Percentiles rank a stretch among this genome's conserved stretches.
Conservation (phyloP, 2,329 filamentous ascomycete genomes). For the Shiraia sp. region DNA sequence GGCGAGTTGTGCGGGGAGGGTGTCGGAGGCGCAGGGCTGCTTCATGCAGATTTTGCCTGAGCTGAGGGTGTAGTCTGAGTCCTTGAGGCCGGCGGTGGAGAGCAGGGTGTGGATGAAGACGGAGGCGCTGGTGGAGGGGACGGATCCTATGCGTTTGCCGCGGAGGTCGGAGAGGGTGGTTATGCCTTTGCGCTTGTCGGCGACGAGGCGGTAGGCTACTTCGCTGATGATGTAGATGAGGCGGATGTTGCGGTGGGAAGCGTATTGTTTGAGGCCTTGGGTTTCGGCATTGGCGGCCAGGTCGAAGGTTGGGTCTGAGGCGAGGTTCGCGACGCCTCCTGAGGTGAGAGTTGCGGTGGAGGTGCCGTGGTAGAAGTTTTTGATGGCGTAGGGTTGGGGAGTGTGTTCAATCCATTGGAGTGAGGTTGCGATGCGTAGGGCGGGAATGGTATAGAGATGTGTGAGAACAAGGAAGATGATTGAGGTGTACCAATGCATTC, state of each 20-base stretch:
- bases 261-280: constrained; percentile 29
- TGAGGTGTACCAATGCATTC: no score
- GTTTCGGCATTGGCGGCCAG: constrained; percentile 36
- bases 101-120: constrained; percentile 28
- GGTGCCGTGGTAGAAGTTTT: constrained; percentile 27
- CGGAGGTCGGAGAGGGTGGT: constrained; percentile 23
- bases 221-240: constrained; percentile 35
- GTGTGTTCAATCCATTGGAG: constrained; percentile 33
- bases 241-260: constrained; percentile 26
- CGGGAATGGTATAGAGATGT: not conserved
- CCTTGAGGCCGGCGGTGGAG: constrained; percentile 17
- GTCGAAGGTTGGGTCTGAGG: constrained; percentile 20
- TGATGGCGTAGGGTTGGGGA: constrained; percentile 29
- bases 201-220: constrained; percentile 31
- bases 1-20: constrained; percentile 20
- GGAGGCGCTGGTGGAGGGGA: constrained; percentile 15
- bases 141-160: constrained; percentile 28
- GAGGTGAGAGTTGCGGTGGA: constrained; percentile 9
- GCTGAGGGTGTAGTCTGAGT: constrained; percentile 19
- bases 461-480: constrained; percentile 1
- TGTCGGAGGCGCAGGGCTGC: constrained; percentile 21
- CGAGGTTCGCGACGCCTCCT: constrained; percentile 28
- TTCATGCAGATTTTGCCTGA: constrained; percentile 25
- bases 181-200: constrained; percentile 20
- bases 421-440: constrained; percentile 17